These are phyloP conservation scores for Scenedesmus sp. DNA, from an alignment of 163 green algal genomes.

Conservation along the genomic window DNA sequence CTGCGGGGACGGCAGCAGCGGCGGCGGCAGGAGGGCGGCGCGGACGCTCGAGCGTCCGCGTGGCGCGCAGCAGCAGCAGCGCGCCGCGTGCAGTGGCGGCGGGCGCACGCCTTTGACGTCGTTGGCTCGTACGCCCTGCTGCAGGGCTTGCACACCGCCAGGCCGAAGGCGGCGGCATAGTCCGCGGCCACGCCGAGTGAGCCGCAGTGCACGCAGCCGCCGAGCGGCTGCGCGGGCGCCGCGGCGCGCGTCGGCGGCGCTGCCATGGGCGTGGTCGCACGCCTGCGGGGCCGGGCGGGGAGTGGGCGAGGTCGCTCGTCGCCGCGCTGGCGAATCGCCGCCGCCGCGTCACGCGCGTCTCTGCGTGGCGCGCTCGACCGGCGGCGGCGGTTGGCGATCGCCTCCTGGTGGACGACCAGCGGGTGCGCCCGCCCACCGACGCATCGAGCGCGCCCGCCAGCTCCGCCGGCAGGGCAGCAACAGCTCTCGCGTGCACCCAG, in stretches of 20 bases:
- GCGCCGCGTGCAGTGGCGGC: background rate
- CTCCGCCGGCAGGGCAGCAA: background rate
- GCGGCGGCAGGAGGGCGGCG: background rate
- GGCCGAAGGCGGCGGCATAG: conserved; percentile 29
- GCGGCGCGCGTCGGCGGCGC: background rate
- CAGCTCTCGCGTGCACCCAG: no score
- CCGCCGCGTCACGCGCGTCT: no score
- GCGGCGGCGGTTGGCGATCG: no score
- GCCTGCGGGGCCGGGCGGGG: no score
- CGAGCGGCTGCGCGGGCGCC: background rate
- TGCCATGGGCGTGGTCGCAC: background rate
- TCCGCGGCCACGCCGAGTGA: background rate
- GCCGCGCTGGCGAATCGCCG: no score
- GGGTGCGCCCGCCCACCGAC: no score
- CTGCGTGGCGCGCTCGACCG: no score
- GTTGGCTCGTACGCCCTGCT: conserved; percentile 14
- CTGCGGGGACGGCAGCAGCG: conserved; percentile 5
- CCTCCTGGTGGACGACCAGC: no score
- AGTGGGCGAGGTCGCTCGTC: no score
- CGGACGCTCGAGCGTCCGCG: background rate
- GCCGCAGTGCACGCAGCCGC: no score
- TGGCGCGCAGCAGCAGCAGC: background rate
- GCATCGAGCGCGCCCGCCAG: no score
- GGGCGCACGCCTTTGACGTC: conserved; percentile 41
- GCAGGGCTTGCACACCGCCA: conserved; percentile 44